Evolutionary conservation across 2,329 filamentous ascomycete species (phyloP).

Genomic region (Hortaea sp.): DNA sequence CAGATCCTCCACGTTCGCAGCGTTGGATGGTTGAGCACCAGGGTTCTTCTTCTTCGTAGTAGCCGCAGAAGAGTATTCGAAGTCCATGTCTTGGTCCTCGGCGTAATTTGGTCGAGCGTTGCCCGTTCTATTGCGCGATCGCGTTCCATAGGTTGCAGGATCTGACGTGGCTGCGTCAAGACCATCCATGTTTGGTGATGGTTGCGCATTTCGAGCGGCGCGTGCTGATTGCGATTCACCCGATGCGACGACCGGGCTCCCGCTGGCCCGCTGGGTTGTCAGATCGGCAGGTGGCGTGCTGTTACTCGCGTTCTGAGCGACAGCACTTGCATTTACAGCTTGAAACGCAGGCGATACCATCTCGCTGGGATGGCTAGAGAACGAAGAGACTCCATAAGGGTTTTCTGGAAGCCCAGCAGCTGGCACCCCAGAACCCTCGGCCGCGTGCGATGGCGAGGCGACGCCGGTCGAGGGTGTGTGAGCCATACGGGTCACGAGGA

Average conservation of each 20-base stretch:
- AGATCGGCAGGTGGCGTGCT: constrained; percentile 2
- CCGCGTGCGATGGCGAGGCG: neutral
- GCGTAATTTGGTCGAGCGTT: constrained; percentile 84
- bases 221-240: constrained; percentile 17
- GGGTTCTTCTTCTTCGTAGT: constrained; percentile 22
- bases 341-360: constrained; percentile 7
- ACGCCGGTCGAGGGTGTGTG: neutral
- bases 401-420: neutral
- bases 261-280: constrained; percentile 10
- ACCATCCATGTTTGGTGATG: constrained; percentile 9
- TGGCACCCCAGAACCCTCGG: constrained; percentile 4
- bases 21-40: neutral
- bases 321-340: constrained; percentile 15
- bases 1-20: constrained; percentile 6
- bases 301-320: constrained; percentile 8
- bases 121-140: constrained; percentile 79
- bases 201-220: constrained; percentile 12
- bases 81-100: constrained; percentile 86
- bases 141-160: constrained; percentile 68
- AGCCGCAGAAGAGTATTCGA: constrained; percentile 50
- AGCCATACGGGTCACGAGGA: neutral
- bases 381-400: neutral
- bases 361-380: neutral
- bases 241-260: constrained; percentile 12
- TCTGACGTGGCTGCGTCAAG: constrained; percentile 20